Conservation (phyloP, 441 rosid genomes). For the Croton setiger region DNA sequence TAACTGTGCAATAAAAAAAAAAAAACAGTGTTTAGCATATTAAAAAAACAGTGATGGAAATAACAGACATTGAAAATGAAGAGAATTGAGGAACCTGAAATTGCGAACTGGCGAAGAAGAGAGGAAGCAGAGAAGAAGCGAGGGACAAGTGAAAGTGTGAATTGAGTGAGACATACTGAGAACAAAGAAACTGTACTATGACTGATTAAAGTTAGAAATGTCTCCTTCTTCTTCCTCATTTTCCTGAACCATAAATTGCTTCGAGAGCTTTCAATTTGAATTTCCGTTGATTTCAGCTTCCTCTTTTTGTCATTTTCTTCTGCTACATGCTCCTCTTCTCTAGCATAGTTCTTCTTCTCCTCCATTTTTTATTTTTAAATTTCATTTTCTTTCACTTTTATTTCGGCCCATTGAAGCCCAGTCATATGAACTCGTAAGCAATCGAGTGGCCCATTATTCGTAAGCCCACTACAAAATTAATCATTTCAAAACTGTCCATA, state of each 20-base stretch:
- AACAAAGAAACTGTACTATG: conserved; percentile 33
- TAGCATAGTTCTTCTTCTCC: too few relatives aligned
- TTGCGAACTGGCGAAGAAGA: conserved; percentile 34
- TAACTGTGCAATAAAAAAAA: conserved; percentile 26
- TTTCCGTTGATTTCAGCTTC: not conserved
- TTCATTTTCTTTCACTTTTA: not conserved
- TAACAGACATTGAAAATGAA: not conserved
- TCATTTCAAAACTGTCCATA: too few relatives aligned
- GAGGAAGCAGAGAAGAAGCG: conserved; percentile 39
- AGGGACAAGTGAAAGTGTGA: conserved; percentile 35
- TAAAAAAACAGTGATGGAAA: not conserved
- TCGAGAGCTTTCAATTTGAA: not conserved
- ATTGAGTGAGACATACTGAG: conserved; percentile 38
- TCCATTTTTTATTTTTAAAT: not conserved
- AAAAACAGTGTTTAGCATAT: not conserved
- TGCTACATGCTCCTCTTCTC: not conserved
- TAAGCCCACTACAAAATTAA: not conserved
- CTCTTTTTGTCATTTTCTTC: too few relatives aligned
- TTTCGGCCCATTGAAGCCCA: not conserved
- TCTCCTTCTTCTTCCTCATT: conserved; percentile 20
- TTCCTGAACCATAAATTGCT: conserved; percentile 2
- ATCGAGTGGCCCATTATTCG: not conserved
- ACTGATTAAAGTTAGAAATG: conserved; percentile 12
- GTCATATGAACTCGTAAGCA: not conserved
- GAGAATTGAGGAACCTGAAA: conserved; percentile 34